Percentiles rank a stretch among this genome's conserved stretches.
Conservation (phyloP, 495 filamentous ascomycete species). For the Jackrogersella multiformis region DNA sequence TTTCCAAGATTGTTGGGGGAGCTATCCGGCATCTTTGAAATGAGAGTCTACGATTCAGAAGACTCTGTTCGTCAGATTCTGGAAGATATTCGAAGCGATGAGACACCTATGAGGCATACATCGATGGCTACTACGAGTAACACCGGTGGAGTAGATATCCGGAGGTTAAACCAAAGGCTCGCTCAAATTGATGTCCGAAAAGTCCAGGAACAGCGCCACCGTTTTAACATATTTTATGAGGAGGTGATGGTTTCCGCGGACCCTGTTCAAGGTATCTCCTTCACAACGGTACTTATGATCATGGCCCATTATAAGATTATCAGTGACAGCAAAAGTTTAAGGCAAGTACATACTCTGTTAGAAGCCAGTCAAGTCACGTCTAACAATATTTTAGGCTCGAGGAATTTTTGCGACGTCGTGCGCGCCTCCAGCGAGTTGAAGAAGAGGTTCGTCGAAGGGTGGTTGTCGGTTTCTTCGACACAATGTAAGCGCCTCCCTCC, state of each 20-base stretch:
- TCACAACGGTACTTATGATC: slow-evolving; percentile 95
- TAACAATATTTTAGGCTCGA: slow-evolving; percentile 68
- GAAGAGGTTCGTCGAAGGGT: slow-evolving; percentile 89
- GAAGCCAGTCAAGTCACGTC: not conserved
- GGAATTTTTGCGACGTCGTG: slow-evolving; percentile 91
- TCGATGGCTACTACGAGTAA: slow-evolving; percentile 59
- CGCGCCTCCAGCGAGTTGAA: slow-evolving; percentile 92
- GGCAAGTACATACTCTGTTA: slow-evolving; percentile 54
- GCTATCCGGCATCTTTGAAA: slow-evolving; percentile 92
- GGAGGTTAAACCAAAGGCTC: slow-evolving; percentile 78
- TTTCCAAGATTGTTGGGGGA: slow-evolving; percentile 92
- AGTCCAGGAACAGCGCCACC: slow-evolving; percentile 74
- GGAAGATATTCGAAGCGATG: slow-evolving; percentile 74
- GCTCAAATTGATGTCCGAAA: slow-evolving; percentile 75
- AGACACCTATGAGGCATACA: slow-evolving; percentile 62
- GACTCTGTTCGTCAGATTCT: slow-evolving; percentile 85
- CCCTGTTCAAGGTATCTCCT: slow-evolving; percentile 85
- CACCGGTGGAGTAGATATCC: slow-evolving; percentile 76
- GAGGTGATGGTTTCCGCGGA: slow-evolving; percentile 95
- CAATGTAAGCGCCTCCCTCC: slow-evolving; percentile 64
- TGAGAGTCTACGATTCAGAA: slow-evolving; percentile 94
- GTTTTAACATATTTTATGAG: slow-evolving; percentile 93
- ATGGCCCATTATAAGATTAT: slow-evolving; percentile 99
- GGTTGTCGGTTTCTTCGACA: slow-evolving; percentile 96
- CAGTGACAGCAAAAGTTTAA: slow-evolving; percentile 93